These are phyloP conservation scores for Cinnamomum chago DNA, from an alignment of 164 flowering plant genomes.

Conservation along the genomic window DNA sequence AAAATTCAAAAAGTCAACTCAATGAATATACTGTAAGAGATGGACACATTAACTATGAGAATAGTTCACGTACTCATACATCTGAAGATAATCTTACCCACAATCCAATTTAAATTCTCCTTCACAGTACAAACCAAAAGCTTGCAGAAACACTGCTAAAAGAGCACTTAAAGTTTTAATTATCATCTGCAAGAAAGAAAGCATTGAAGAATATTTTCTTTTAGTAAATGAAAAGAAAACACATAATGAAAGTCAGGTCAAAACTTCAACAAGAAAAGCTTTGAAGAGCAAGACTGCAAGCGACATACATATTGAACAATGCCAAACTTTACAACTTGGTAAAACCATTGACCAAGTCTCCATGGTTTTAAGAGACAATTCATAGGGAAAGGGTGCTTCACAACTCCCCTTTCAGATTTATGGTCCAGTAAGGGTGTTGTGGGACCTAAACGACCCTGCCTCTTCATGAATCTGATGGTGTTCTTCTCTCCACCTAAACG, in stretches of 20 bases:
- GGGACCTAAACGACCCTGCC: constrained; percentile 62
- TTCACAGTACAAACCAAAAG: constrained; percentile 86
- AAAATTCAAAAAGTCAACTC: background rate
- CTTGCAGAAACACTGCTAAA: constrained; percentile 80
- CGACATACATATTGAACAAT: constrained; percentile 95
- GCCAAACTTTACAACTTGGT: constrained; percentile 86
- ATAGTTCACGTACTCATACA: too few relatives aligned
- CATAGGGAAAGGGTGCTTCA: constrained; percentile 93
- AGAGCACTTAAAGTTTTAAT: constrained; percentile 73
- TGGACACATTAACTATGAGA: background rate
- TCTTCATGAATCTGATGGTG: constrained; percentile 76
- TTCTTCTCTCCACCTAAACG: constrained; percentile 81
- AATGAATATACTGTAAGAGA: background rate
- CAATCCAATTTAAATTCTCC: constrained; percentile 86
- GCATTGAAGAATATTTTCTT: background rate
- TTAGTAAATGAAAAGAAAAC: background rate
- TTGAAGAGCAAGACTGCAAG: background rate
- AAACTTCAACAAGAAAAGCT: background rate
- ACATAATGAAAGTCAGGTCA: background rate
- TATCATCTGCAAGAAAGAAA: constrained; percentile 61
- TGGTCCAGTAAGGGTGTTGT: constrained; percentile 65
- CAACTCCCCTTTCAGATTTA: constrained; percentile 52
- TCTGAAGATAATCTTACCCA: constrained; percentile 54
- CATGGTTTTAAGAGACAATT: constrained; percentile 76
- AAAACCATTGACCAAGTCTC: constrained; percentile 86